Percentiles rank a stretch among this genome's conserved stretches.
These are phyloP conservation scores for Erythrobasidium hasegawianum DNA, from an alignment of 1,284 basidiomycete species.

Conservation along the genomic window DNA sequence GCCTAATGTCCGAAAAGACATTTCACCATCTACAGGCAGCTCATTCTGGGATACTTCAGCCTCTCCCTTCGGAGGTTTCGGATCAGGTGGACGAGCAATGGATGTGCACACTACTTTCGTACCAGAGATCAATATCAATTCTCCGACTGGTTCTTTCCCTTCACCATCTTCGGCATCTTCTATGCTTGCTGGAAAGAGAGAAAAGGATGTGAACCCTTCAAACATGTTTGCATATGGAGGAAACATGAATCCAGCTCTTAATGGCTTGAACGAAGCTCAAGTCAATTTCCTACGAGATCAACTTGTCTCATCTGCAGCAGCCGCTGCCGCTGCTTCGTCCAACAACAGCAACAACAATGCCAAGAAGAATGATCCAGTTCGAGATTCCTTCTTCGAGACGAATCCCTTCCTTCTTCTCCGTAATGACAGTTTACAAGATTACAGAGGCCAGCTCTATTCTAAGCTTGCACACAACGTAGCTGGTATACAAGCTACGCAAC, in stretches of 20 bases:
- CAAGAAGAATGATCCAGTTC: slow-evolving; percentile 32
- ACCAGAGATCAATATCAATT: slow-evolving; percentile 41
- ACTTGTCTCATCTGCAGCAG: slow-evolving; percentile 35
- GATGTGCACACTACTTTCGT: slow-evolving; percentile 66
- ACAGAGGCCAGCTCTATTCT: slow-evolving; percentile 42
- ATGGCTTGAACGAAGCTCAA: slow-evolving; percentile 37
- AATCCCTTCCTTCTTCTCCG: slow-evolving; percentile 42
- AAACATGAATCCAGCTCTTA: slow-evolving; percentile 43
- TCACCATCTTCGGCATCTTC: not conserved
- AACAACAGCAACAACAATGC: not conserved
- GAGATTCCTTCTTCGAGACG: slow-evolving; percentile 40
- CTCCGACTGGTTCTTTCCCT: slow-evolving; percentile 19
- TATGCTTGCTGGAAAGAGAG: slow-evolving; percentile 26
- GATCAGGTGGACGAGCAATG: slow-evolving; percentile 66
- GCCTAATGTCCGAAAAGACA: slow-evolving; percentile 78
- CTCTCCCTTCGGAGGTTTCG: slow-evolving; percentile 47
- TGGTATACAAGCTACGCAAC: slow-evolving; percentile 38
- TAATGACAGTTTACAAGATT: slow-evolving; percentile 39
- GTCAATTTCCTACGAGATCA: slow-evolving; percentile 34
- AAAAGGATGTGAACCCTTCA: slow-evolving; percentile 3
- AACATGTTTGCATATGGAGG: not conserved
- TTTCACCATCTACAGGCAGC: slow-evolving; percentile 60
- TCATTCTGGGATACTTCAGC: slow-evolving; percentile 69
- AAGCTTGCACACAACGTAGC: slow-evolving; percentile 43
- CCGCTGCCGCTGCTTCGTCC: slow-evolving; percentile 13